Percentiles rank a stretch among this genome's conserved stretches.
Evolutionary conservation across 257 asterid genomes (phyloP).

Genomic region (Plantago major): DNA sequence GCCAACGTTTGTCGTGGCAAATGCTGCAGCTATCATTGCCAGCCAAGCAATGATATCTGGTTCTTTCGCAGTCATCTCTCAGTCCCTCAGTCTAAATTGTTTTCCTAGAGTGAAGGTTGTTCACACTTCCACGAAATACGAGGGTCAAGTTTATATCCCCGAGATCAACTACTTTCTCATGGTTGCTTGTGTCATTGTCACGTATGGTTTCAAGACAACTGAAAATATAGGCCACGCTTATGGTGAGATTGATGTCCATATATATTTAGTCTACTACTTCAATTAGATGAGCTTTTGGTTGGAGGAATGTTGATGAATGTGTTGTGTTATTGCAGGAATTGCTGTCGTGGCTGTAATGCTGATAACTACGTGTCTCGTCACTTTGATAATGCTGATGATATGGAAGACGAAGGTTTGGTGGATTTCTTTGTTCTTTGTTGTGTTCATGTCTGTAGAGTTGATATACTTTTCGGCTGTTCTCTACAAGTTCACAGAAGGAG

Average conservation of each 20-base stretch:
- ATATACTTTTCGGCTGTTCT: conserved; percentile 44
- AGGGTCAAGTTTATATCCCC: conserved; percentile 76
- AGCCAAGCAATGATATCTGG: conserved; percentile 88
- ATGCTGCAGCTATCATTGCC: conserved; percentile 67
- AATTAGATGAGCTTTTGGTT: too few relatives aligned
- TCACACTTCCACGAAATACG: conserved; percentile 62
- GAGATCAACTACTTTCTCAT: conserved; percentile 68
- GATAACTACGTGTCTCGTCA: conserved; percentile 46
- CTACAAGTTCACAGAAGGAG: conserved; percentile 60
- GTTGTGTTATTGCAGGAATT: conserved; percentile 33
- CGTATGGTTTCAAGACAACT: conserved; percentile 47
- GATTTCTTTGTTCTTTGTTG: conserved; percentile 35
- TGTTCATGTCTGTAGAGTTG: conserved; percentile 30
- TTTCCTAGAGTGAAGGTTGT: conserved; percentile 68
- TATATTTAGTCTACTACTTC: too few relatives aligned
- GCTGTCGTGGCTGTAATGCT: conserved; percentile 70
- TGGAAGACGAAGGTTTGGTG: conserved; percentile 60
- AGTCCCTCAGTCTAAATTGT: conserved; percentile 54
- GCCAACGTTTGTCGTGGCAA: conserved; percentile 73
- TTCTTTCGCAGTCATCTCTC: conserved; percentile 55
- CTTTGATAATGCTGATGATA: conserved; percentile 52
- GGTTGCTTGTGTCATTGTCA: conserved; percentile 56
- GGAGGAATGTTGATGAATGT: too few relatives aligned
- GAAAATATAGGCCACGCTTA: conserved; percentile 65
- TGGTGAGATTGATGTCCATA: conserved; percentile 26